Evolutionary conservation across 1,284 basidiomycete genomes (phyloP).

Genomic region (Cryptococcus sp.): DNA sequence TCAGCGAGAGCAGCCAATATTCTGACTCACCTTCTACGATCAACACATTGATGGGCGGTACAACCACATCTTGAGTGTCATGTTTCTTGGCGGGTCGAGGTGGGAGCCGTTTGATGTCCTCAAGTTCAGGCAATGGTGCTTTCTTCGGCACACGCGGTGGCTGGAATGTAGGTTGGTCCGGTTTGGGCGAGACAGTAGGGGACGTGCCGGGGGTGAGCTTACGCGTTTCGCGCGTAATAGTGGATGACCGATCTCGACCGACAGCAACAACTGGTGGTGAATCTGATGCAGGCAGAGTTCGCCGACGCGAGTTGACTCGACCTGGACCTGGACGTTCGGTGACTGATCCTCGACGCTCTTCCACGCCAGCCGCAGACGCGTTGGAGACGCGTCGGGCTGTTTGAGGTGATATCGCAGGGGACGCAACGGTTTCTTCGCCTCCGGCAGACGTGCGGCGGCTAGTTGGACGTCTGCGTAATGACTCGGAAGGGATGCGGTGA

Average conservation of each 20-base stretch:
- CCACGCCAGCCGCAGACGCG: constrained; percentile 20
- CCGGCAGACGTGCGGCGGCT: constrained; percentile 29
- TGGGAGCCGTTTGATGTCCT: constrained; percentile 14
- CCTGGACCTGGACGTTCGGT: constrained; percentile 4
- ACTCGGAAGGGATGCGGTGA: constrained; percentile 22
- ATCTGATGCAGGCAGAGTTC: constrained; percentile 32
- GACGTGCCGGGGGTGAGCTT: constrained; percentile 12
- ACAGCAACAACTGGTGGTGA: constrained; percentile 36
- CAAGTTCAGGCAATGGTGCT: constrained; percentile 6
- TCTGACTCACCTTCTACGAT: constrained; percentile 82
- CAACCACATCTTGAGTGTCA: constrained; percentile 60
- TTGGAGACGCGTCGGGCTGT: constrained; percentile 29
- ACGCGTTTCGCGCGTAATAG: constrained; percentile 22
- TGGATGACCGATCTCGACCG: constrained; percentile 38
- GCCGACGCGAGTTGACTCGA: constrained; percentile 21
- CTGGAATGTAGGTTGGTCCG: constrained; percentile 7
- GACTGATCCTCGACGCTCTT: constrained; percentile 13
- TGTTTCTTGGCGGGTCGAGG: constrained; percentile 33
- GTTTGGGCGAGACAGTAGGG: constrained; percentile 13
- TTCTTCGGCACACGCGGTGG: constrained; percentile 11
- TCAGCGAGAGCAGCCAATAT: constrained; percentile 13
- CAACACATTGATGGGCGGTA: constrained; percentile 92
- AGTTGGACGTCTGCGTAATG: constrained; percentile 16
- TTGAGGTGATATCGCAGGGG: constrained; percentile 24
- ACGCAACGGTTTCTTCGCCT: constrained; percentile 5